A percentile compares a stretch with the other conserved stretches of the same genome.
Evolutionary conservation across 2,329 filamentous ascomycete species (phyloP).

Genomic region (Apiospora marii): DNA sequence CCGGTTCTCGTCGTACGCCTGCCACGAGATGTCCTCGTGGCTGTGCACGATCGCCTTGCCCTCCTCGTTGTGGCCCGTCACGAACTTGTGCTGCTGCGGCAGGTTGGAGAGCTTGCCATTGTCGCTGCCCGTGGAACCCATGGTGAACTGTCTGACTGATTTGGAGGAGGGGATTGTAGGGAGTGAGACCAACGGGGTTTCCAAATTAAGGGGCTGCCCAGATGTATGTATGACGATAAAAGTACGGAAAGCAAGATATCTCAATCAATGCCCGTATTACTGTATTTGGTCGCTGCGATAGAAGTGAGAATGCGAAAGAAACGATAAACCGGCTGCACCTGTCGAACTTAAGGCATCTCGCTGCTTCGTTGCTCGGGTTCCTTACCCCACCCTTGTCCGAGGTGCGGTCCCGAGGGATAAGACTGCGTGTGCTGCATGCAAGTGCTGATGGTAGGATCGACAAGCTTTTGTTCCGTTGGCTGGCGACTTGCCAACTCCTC

Average conservation of each 20-base stretch:
- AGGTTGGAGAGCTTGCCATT: slow-evolving; percentile 27
- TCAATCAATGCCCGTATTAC: not conserved
- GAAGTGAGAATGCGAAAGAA: not conserved
- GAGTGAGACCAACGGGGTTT: not conserved
- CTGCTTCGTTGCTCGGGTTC: not conserved
- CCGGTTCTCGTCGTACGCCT: slow-evolving; percentile 40
- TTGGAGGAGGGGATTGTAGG: not conserved
- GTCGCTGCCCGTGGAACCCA: slow-evolving; percentile 2
- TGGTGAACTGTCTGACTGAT: not conserved
- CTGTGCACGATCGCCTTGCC: slow-evolving; percentile 47
- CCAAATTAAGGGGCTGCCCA: not conserved
- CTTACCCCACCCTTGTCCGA: slow-evolving; percentile 16
- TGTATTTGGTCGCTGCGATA: not conserved
- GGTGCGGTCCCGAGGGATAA: not conserved
- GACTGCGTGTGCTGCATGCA: not conserved
- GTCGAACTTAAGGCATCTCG: not conserved
- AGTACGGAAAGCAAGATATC: not conserved
- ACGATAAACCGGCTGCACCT: slow-evolving; percentile 1
- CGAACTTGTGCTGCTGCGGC: slow-evolving; percentile 35
- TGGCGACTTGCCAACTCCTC: not conserved
- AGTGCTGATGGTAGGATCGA: slow-evolving; percentile 5
- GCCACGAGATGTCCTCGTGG: slow-evolving; percentile 40
- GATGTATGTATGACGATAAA: not conserved
- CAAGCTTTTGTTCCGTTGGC: not conserved
- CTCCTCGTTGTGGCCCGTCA: slow-evolving; percentile 39